Evolutionary conservation across 495 filamentous ascomycete genomes (phyloP).

Genomic region (Xylaria venustula): DNA sequence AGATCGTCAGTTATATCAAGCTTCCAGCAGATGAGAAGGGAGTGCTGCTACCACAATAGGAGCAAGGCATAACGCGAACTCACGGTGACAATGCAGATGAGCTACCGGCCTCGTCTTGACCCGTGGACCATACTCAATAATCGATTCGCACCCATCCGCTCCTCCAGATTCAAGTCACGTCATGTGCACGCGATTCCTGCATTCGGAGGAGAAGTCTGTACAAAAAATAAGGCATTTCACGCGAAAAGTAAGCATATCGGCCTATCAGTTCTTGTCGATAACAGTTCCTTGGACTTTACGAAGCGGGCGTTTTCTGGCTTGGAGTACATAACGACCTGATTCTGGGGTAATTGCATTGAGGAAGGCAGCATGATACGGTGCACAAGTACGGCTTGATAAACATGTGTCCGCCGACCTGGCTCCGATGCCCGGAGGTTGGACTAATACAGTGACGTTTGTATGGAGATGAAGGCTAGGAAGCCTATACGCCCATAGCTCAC

Average conservation of each 20-base stretch:
- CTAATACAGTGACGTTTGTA: not conserved
- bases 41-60: conserved; percentile 33
- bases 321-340: conserved; percentile 8
- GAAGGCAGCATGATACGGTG: conserved; percentile 9
- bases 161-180: not conserved
- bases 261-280: conserved; percentile 13
- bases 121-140: not conserved
- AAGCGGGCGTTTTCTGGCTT: conserved; percentile 18
- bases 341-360: conserved; percentile 12
- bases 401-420: not conserved
- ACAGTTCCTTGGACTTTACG: conserved; percentile 12
- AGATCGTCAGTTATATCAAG: conserved; percentile 55
- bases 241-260: not conserved
- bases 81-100: not conserved
- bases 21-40: conserved; percentile 49
- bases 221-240: conserved; percentile 6
- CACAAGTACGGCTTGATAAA: conserved; percentile 4
- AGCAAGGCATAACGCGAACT: not conserved
- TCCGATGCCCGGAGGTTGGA: not conserved
- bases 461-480: not conserved
- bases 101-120: not conserved
- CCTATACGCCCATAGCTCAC: not conserved
- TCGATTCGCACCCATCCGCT: not conserved
- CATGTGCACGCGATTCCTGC: not conserved
- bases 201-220: conserved; percentile 8